Conservation (phyloP, 2,329 filamentous ascomycete species). For the Fusarium paranaense region DNA sequence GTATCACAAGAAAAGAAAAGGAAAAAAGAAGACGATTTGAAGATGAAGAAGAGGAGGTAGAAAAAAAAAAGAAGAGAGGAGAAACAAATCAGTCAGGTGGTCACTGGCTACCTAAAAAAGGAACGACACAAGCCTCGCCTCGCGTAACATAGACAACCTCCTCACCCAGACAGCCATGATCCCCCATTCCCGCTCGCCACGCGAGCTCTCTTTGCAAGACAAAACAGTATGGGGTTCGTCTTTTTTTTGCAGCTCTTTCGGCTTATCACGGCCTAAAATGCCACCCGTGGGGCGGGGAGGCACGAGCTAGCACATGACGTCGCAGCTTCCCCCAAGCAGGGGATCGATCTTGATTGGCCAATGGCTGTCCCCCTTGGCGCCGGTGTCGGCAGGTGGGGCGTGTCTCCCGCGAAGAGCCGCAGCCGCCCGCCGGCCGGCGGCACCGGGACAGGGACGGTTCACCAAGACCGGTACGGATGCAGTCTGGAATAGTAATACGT, state of each 20-base stretch:
- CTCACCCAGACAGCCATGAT: neutral
- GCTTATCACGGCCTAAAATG: slow-evolving; percentile 47
- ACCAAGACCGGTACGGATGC: neutral
- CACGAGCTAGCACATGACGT: slow-evolving; percentile 41
- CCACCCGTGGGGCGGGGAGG: slow-evolving; percentile 24
- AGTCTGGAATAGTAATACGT: neutral
- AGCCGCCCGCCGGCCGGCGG: slow-evolving; percentile 8
- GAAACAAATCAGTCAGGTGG: slow-evolving; percentile 4
- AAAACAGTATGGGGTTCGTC: neutral
- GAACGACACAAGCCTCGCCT: slow-evolving; percentile 12
- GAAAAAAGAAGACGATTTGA: slow-evolving; percentile 21
- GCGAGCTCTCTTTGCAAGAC: slow-evolving; percentile 12
- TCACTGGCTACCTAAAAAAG: slow-evolving; percentile 28
- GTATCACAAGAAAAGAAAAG: slow-evolving; percentile 37
- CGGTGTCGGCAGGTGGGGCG: slow-evolving; percentile 39
- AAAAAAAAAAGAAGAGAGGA: slow-evolving; percentile 8
- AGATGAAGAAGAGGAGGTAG: slow-evolving; percentile 1
- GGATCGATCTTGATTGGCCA: slow-evolving; percentile 36
- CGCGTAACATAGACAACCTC: neutral
- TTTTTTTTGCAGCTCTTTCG: slow-evolving; percentile 31
- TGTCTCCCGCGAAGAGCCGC: slow-evolving; percentile 44
- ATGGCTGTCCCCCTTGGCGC: slow-evolving; percentile 30
- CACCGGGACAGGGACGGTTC: neutral
- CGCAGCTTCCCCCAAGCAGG: slow-evolving; percentile 25
- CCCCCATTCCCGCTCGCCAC: slow-evolving; percentile 1